phyloP scores from a whole-genome alignment of 1,139 yeast genomes.

The Candida sanyaensis region DNA sequence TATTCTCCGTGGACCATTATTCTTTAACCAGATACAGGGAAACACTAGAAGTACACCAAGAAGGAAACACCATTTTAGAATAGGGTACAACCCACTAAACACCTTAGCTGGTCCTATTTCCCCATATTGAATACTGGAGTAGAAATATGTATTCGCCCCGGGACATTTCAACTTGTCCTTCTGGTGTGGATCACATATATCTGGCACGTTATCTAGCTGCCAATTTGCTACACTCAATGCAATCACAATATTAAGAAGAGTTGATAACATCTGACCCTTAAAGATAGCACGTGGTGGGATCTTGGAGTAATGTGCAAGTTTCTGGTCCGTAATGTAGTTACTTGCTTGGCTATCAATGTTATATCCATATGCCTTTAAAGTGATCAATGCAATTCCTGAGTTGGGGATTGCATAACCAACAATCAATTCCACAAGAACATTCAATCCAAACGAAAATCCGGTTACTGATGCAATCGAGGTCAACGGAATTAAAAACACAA shows the following conservation, averaged over 20 bases:
- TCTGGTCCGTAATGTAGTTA: slow-evolving; percentile 38
- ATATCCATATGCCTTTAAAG: slow-evolving; percentile 39
- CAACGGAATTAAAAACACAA: slow-evolving; percentile 36
- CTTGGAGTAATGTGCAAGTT: slow-evolving; percentile 35
- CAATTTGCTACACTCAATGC: slow-evolving; percentile 31
- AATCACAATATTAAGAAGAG: slow-evolving; percentile 25
- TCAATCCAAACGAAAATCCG: slow-evolving; percentile 39
- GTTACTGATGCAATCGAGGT: slow-evolving; percentile 40
- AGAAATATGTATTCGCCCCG: slow-evolving; percentile 32
- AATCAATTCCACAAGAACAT: slow-evolving; percentile 41
- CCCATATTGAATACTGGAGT: slow-evolving; percentile 36
- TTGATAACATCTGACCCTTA: slow-evolving; percentile 33
- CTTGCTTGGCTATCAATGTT: slow-evolving; percentile 40
- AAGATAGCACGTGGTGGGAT: slow-evolving; percentile 38
- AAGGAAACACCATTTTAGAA: slow-evolving; percentile 35
- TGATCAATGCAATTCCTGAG: slow-evolving; percentile 39
- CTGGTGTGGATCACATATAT: slow-evolving; percentile 29
- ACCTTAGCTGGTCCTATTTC: slow-evolving; percentile 38
- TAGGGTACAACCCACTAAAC: slow-evolving; percentile 33
- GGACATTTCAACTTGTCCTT: slow-evolving; percentile 34
- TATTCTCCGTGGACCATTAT: slow-evolving; percentile 25
- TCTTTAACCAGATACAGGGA: slow-evolving; percentile 29
- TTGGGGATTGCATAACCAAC: slow-evolving; percentile 43
- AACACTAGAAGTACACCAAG: slow-evolving; percentile 30
- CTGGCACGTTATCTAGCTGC: slow-evolving; percentile 25